Percentiles rank a stretch among this genome's conserved stretches.
Evolutionary conservation across 2,329 filamentous ascomycete species (phyloP).

Genomic region (Talaromyces piceae): DNA sequence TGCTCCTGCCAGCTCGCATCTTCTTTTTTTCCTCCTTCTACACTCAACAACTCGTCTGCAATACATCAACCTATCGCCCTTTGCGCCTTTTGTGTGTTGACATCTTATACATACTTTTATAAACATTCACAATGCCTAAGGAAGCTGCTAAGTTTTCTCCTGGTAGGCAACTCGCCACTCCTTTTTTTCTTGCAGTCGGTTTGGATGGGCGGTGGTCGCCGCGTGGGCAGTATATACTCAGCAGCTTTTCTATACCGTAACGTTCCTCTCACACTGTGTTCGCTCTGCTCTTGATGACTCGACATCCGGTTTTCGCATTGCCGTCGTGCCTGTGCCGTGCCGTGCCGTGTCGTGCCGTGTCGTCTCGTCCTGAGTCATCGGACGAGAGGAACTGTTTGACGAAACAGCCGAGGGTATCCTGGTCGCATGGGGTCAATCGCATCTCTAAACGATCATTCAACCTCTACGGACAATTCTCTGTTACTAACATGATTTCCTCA

Average conservation of each 20-base stretch:
- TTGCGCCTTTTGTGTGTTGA: too few species aligned
- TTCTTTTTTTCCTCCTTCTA: conserved; percentile 10
- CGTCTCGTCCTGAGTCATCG: neutral
- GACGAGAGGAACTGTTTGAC: neutral
- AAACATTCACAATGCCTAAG: conserved; percentile 36
- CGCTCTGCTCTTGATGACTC: neutral
- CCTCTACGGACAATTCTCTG: conserved; percentile 9
- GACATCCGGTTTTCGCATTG: neutral
- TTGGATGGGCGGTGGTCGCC: neutral
- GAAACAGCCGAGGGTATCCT: neutral
- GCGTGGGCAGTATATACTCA: neutral
- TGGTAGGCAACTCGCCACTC: conserved; percentile 32
- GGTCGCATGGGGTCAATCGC: neutral
- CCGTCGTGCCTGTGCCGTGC: neutral
- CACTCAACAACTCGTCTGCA: neutral
- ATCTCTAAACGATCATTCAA: neutral
- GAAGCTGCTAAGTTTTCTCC: conserved; percentile 34
- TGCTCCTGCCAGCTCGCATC: conserved; percentile 14
- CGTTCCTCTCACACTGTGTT: neutral
- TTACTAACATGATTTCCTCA: conserved; percentile 21
- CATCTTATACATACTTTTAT: neutral
- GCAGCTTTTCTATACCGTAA: neutral
- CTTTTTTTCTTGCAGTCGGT: conserved; percentile 4
- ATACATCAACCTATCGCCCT: too few species aligned
- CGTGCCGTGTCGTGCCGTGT: neutral